These are phyloP conservation scores for Metschnikowia koreensis DNA, from an alignment of 805 yeast species.

Conservation along the genomic window DNA sequence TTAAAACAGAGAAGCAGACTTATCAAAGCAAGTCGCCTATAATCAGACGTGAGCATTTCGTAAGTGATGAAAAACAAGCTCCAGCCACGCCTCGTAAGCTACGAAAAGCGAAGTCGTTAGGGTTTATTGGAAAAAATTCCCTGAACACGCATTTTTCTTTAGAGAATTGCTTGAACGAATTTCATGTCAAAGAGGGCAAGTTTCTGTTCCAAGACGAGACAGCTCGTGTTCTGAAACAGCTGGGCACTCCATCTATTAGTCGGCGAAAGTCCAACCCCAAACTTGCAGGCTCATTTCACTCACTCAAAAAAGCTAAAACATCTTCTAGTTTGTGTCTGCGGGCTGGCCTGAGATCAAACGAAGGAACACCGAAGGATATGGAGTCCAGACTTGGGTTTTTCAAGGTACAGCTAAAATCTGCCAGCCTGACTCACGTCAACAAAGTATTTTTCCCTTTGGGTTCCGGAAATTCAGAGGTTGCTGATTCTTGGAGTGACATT, in stretches of 20 bases:
- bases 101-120: constrained; percentile 11
- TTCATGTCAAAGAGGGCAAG: constrained; percentile 14
- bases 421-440: neutral
- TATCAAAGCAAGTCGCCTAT: neutral
- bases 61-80: neutral
- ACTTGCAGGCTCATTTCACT: constrained; percentile 4
- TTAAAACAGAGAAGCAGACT: neutral
- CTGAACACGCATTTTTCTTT: constrained; percentile 13
- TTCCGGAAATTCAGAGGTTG: neutral
- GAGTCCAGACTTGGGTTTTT: constrained; percentile 31
- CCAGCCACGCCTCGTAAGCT: neutral
- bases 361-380: constrained; percentile 23
- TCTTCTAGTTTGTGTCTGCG: constrained; percentile 10
- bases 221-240: constrained; percentile 14
- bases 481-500: neutral
- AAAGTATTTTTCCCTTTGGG: neutral
- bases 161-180: constrained; percentile 18
- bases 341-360: constrained; percentile 4
- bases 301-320: constrained; percentile 12
- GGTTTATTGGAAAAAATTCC: constrained; percentile 4
- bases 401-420: constrained; percentile 17
- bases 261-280: constrained; percentile 12
- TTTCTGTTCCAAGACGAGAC: constrained; percentile 19
- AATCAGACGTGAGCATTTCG: neutral
- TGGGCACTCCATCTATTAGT: constrained; percentile 4